Base-by-base conservation (phyloP, 1,139 yeast species). In the Hansenula lynferdii region DNA sequence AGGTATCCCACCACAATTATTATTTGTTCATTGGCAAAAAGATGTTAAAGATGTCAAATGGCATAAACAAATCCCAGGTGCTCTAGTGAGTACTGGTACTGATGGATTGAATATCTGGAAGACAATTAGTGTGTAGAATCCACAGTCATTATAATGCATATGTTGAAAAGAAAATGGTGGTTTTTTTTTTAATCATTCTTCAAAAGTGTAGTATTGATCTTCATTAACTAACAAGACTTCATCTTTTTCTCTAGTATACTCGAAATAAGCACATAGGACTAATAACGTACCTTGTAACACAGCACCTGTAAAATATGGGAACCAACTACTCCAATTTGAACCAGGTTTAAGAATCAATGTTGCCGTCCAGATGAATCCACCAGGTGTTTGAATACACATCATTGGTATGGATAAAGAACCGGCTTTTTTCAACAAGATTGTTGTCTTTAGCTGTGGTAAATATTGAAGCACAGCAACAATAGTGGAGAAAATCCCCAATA, bases 31-130 rank as follows among this genome's bases (percentile, higher is more conserved):
- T 61, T 92, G 97, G 97, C 98, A 94, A 69, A 81, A 82, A 54
- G 94, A 90, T 56, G 97, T 92, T 39, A 92, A 92, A 69, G 99
- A 92, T 61, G 96, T 90, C 31, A 86, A 95, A 65, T 92, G 98
- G 97, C 97, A 92, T 64, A 78, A 70, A 57, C 98, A 94, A 66
- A 86, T 94, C 46, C 98, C 98, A 5, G 98, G 98, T 34, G 83
- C 95, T 53, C 72, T 94, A 59, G 87, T 89, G 14, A 82, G 95
- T 51, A 92, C 98, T 5, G 97, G 98, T 49, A 84, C 94, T 31
- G 97, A 90, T 54, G 98, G 98, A 33, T 72, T 92, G 61, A 85
- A 87, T 56, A 70, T 92, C 38, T 92, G 97, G 97, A 92, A 92
- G 69, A 90, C 97, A 23, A 90, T 92, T 56, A 85, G 96, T 60